Evolutionary conservation across 331 rosid genomes (phyloP).

Genomic region (Pyracantha coccinea): DNA sequence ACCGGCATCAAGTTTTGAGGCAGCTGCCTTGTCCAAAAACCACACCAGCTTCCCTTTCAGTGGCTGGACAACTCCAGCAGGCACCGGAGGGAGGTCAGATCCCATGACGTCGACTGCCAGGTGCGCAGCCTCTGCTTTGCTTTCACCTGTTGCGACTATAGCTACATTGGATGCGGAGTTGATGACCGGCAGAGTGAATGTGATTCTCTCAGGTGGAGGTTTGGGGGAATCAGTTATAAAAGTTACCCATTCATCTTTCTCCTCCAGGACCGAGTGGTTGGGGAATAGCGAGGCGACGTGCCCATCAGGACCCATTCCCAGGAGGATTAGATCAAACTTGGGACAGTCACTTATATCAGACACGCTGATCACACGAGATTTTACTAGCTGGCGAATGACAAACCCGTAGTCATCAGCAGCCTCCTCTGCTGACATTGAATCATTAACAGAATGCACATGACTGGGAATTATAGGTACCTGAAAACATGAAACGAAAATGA

Average conservation of each 20-base stretch:
- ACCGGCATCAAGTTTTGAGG: constrained; percentile 65
- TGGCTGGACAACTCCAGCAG: constrained; percentile 76
- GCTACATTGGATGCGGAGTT: constrained; percentile 92
- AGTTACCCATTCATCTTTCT: constrained; percentile 81
- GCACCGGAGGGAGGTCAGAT: constrained; percentile 43
- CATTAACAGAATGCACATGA: constrained; percentile 84
- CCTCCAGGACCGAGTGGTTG: constrained; percentile 54
- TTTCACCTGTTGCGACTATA: constrained; percentile 54
- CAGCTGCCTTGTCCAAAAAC: constrained; percentile 88
- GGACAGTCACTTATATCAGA: constrained; percentile 90
- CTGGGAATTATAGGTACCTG: constrained; percentile 91
- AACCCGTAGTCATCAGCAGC: constrained; percentile 91
- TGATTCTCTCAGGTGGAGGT: constrained; percentile 97
- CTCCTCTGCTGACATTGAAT: constrained; percentile 86
- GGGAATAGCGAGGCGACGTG: constrained; percentile 91
- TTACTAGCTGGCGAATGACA: constrained; percentile 80
- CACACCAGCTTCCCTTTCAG: constrained; percentile 69
- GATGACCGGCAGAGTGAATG: constrained; percentile 93
- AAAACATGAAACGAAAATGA: constrained; percentile 12
- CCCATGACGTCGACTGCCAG: constrained; percentile 49
- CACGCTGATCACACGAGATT: constrained; percentile 65
- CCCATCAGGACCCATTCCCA: constrained; percentile 89
- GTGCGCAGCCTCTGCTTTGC: constrained; percentile 71
- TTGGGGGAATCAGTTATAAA: constrained; percentile 87
- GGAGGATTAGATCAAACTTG: constrained; percentile 86